Percentiles rank a stretch among this genome's conserved stretches.
phyloP scores from a whole-genome alignment of 2,329 filamentous ascomycete species.

The Stachybotrys echinatus region DNA sequence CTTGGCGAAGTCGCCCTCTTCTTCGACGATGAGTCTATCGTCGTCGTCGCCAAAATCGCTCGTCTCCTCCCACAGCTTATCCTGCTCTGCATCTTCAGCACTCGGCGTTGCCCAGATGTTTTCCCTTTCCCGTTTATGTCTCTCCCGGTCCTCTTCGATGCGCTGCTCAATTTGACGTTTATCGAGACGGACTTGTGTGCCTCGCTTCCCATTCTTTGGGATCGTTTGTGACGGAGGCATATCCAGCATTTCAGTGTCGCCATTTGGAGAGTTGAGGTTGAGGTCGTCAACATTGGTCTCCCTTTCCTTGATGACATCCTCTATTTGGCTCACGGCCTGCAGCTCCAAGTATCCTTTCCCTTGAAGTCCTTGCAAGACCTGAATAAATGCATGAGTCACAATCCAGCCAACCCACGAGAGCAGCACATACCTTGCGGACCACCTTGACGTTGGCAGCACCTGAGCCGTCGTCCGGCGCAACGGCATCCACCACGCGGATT shows the following conservation, averaged over 20 bases:
- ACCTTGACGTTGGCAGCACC: conserved; percentile 94
- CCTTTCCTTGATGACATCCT: conserved; percentile 75
- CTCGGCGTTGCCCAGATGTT: conserved; percentile 85
- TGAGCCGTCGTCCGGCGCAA: conserved; percentile 79
- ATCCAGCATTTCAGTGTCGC: conserved; percentile 33
- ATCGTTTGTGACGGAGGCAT: conserved; percentile 35
- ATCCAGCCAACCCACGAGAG: background rate
- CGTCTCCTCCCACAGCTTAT: conserved; percentile 79
- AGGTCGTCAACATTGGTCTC: conserved; percentile 59
- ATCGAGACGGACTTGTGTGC: conserved; percentile 50
- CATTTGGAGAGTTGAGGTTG: conserved; percentile 44
- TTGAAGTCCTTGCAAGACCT: conserved; percentile 67
- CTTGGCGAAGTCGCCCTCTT: conserved; percentile 45
- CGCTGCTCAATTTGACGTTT: conserved; percentile 90
- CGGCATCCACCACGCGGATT: conserved; percentile 82
- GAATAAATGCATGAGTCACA: background rate
- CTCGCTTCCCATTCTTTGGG: conserved; percentile 26
- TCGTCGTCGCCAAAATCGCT: conserved; percentile 89
- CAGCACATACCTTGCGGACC: conserved; percentile 63
- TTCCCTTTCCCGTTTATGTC: conserved; percentile 87
- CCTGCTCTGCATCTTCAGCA: conserved; percentile 61
- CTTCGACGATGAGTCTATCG: conserved; percentile 69
- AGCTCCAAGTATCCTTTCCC: conserved; percentile 67
- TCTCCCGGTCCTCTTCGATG: conserved; percentile 92
- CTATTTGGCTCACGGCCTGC: conserved; percentile 72